Evolutionary conservation across 768 basidiomycete genomes (phyloP), one percentile per base, ranked within the genome.

Genomic region (Cubamyces lactineus): DNA sequence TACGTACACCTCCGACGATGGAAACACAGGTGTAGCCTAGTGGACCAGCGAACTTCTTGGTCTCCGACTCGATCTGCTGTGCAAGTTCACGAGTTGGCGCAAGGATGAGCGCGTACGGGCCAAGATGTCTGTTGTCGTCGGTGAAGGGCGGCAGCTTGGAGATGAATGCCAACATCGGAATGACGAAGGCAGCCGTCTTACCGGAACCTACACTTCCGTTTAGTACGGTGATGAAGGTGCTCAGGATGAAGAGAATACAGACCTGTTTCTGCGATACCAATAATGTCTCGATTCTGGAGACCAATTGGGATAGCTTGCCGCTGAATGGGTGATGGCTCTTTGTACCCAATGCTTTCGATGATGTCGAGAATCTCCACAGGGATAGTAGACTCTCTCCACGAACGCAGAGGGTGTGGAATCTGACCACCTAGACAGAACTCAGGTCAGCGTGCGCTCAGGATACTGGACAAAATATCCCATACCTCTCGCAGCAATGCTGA

Each of bases 251-350:
- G 53, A 24, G 26, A 57, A 50, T 51, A 75, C 83, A 54, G 60
- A 92, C 95, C 96, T 47, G 97, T 99, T 77, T 99, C 96, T 60
- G 97, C 97, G 62, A 99, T 96, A 67, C 97, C 97, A 71, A 99
- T 98, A 66, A 98, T 87, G 74, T 99, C 97, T 53, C 97, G 85
- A 70, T 96, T 95, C 72, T 96, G 93, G 65, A 98, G 76, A 48
- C 97, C 97, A 61, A 99, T 98, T n/a, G 97, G 97, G 64, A 99
- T 99, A 8, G 97, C 97, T 73, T 98, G 97, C 40, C 97, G 84
- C 75, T 99, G 97, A 72, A 99, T 99, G 6, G 97, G 87, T 39
- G 91, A 93, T 0, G 97, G 97, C 62, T 98, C 96, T 70, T 93
- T 95, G 80, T 99, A 99, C 0, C 97, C 97, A 75, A 98, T 89